phyloP scores from a whole-genome alignment of 768 basidiomycete species.

The Leccinum truebloodii region DNA sequence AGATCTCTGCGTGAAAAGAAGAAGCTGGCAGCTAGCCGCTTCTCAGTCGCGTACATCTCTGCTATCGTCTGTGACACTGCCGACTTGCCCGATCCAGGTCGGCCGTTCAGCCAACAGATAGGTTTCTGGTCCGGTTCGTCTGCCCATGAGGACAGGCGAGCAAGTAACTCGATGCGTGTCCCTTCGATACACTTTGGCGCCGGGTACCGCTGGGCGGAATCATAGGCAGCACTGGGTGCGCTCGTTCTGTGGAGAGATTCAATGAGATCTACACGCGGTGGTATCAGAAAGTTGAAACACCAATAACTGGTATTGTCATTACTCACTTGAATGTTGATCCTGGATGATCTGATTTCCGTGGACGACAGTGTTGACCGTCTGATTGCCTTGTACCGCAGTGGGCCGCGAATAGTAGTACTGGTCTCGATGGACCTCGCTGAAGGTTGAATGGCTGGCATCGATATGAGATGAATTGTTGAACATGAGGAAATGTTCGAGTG shows the following conservation, averaged over 20 bases:
- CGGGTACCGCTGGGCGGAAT: slow-evolving; percentile 22
- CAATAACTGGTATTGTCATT: too few species aligned
- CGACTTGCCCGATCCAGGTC: slow-evolving; percentile 30
- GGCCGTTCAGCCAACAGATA: slow-evolving; percentile 29
- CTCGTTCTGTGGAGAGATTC: slow-evolving; percentile 16
- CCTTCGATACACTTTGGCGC: slow-evolving; percentile 26
- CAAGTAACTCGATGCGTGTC: slow-evolving; percentile 22
- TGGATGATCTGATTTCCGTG: too few species aligned
- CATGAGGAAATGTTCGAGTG: background rate
- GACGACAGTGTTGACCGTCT: too few species aligned
- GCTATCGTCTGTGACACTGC: slow-evolving; percentile 35
- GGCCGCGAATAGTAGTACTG: slow-evolving; percentile 10
- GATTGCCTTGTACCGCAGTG: slow-evolving; percentile 17
- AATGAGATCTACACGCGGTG: slow-evolving; percentile 10
- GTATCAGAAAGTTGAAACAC: background rate
- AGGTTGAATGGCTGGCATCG: slow-evolving; percentile 15
- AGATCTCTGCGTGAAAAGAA: slow-evolving; percentile 30
- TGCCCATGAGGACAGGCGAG: slow-evolving; percentile 16
- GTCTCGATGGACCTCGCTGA: slow-evolving; percentile 20
- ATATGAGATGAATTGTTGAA: slow-evolving; percentile 5
- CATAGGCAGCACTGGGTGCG: slow-evolving; percentile 21
- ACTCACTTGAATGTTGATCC: slow-evolving; percentile 11
- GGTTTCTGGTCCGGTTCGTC: slow-evolving; percentile 10
- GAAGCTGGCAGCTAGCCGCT: slow-evolving; percentile 35
- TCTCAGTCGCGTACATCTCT: slow-evolving; percentile 21